Conservation (phyloP, 169 alveolate species). For the Plasmodium coatneyi region DNA sequence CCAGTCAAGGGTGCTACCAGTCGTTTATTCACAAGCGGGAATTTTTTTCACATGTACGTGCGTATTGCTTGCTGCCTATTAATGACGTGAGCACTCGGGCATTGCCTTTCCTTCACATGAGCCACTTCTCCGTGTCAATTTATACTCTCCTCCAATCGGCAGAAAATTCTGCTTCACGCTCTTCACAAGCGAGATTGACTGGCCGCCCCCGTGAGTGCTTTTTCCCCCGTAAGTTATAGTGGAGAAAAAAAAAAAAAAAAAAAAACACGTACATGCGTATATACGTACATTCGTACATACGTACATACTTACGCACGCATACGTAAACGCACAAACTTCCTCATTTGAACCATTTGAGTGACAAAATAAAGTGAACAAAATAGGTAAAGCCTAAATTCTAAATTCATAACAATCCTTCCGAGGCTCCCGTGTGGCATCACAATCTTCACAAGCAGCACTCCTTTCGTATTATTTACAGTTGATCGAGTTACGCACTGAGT, state of each 20-base stretch:
- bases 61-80: background rate
- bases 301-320: background rate
- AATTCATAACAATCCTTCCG: background rate
- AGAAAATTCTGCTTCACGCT: background rate
- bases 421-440: background rate
- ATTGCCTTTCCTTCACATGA: background rate
- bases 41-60: background rate
- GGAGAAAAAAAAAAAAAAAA: background rate
- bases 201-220: background rate
- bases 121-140: background rate
- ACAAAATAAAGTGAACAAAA: background rate
- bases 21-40: no score
- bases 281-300: background rate
- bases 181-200: background rate
- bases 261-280: background rate
- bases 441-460: background rate
- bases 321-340: background rate
- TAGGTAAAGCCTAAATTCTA: background rate
- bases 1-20: background rate
- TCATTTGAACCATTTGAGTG: background rate
- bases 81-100: background rate
- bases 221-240: background rate
- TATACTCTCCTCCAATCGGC: background rate
- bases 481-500: background rate
- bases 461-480: background rate